These are phyloP conservation scores for Mucor irregularis DNA, from an alignment of 371 early-diverging fungal genomes.

Conservation along the genomic window DNA sequence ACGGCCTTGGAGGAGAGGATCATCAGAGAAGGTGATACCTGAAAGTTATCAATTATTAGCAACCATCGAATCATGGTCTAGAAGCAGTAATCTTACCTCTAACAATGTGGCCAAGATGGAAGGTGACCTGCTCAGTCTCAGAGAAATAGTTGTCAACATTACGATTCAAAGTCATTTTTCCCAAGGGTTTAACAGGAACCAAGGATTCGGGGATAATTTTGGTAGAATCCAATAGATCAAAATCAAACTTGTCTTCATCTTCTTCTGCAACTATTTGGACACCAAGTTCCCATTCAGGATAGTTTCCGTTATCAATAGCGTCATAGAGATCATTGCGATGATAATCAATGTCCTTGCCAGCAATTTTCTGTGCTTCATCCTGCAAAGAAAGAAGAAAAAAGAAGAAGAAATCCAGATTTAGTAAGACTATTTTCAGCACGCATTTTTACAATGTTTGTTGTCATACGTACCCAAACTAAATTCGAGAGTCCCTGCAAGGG, in stretches of 20 bases:
- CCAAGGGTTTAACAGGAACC: slow-evolving; percentile 47
- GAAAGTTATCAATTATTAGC: no score
- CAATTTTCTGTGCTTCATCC: slow-evolving; percentile 55
- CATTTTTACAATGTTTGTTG: background rate
- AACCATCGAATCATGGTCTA: no score
- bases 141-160: slow-evolving; percentile 57
- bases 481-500: slow-evolving; percentile 48
- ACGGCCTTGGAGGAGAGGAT: slow-evolving; percentile 58
- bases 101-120: slow-evolving; percentile 40
- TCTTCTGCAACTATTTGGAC: slow-evolving; percentile 48
- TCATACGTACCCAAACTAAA: slow-evolving; percentile 30
- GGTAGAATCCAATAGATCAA: slow-evolving; percentile 56
- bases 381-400: background rate
- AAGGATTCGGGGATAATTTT: slow-evolving; percentile 56
- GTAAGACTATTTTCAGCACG: background rate
- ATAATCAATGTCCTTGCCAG: slow-evolving; percentile 56
- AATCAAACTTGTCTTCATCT: slow-evolving; percentile 48
- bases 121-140: slow-evolving; percentile 58
- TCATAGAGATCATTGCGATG: slow-evolving; percentile 50
- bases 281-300: slow-evolving; percentile 53
- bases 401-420: no score
- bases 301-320: slow-evolving; percentile 50
- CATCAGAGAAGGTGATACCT: slow-evolving; percentile 48
- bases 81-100: no score
- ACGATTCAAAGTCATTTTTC: slow-evolving; percentile 53